phyloP scores from a whole-genome alignment of 495 filamentous ascomycete genomes.

The Annulohypoxylon bovei region DNA sequence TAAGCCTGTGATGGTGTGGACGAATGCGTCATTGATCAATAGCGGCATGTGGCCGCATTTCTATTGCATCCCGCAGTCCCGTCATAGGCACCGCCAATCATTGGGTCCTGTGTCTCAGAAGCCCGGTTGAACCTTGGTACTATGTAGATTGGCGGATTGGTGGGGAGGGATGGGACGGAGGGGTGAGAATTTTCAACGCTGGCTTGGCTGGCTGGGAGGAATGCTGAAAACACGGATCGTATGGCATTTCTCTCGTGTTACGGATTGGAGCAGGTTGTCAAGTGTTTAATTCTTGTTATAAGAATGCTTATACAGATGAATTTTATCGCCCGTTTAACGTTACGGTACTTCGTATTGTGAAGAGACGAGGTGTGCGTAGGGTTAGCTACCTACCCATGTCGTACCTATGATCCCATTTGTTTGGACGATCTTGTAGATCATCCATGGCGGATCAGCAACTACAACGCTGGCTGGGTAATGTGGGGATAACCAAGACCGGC shows the following conservation, averaged over 20 bases:
- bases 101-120: conserved; percentile 37
- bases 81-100: conserved; percentile 41
- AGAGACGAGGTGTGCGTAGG: conserved; percentile 23
- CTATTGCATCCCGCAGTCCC: conserved; percentile 37
- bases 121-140: conserved; percentile 35
- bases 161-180: conserved; percentile 19
- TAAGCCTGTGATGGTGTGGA: conserved; percentile 31
- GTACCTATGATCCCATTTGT: conserved; percentile 45
- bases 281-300: not conserved
- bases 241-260: conserved; percentile 1
- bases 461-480: conserved; percentile 22
- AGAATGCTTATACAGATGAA: not conserved
- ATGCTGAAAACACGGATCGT: conserved; percentile 23
- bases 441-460: conserved; percentile 23
- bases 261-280: not conserved
- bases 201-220: conserved; percentile 19
- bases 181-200: conserved; percentile 9
- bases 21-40: conserved; percentile 47
- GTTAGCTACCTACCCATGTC: conserved; percentile 28
- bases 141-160: conserved; percentile 16
- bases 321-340: conserved; percentile 15
- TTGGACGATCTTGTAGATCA: conserved; percentile 44
- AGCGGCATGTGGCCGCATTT: conserved; percentile 37
- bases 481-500: conserved; percentile 37
- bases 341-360: conserved; percentile 29